Evolutionary conservation across 768 basidiomycete genomes (phyloP).

Genomic region (Tephrocybe sp.): DNA sequence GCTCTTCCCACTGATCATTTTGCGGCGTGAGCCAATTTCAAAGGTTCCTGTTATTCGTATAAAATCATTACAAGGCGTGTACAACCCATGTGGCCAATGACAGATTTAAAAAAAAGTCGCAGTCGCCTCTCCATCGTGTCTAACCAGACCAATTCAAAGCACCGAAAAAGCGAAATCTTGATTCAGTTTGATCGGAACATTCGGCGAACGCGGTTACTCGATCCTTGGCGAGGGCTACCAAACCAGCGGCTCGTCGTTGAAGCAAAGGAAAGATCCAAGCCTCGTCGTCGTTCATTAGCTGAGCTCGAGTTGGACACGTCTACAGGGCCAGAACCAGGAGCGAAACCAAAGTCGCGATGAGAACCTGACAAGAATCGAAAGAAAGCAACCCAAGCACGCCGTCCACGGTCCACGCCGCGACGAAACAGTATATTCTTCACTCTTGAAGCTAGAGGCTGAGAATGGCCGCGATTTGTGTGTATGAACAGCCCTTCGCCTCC

Average conservation of each 20-base stretch:
- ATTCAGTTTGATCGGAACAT: background rate
- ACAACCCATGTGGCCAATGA: no score
- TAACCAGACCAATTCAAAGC: no score
- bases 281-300: slow-evolving; percentile 7
- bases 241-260: slow-evolving; percentile 7
- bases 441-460: background rate
- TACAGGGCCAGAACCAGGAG: background rate
- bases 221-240: background rate
- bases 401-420: slow-evolving; percentile 2
- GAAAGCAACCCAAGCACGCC: slow-evolving; percentile 8
- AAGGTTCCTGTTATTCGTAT: no score
- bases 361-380: slow-evolving; percentile 5
- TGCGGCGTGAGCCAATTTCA: no score
- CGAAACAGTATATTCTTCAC: slow-evolving; percentile 6
- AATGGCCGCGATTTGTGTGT: background rate
- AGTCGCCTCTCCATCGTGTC: no score
- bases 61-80: no score
- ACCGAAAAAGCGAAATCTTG: no score
- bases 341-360: background rate
- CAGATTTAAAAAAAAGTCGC: no score
- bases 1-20: no score
- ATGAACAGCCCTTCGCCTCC: background rate
- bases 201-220: background rate
- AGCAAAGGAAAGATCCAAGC: slow-evolving; percentile 11
- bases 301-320: background rate